Base-by-base conservation (phyloP, 2,329 filamentous ascomycete genomes). In the Macroventuria anomochaeta region DNA sequence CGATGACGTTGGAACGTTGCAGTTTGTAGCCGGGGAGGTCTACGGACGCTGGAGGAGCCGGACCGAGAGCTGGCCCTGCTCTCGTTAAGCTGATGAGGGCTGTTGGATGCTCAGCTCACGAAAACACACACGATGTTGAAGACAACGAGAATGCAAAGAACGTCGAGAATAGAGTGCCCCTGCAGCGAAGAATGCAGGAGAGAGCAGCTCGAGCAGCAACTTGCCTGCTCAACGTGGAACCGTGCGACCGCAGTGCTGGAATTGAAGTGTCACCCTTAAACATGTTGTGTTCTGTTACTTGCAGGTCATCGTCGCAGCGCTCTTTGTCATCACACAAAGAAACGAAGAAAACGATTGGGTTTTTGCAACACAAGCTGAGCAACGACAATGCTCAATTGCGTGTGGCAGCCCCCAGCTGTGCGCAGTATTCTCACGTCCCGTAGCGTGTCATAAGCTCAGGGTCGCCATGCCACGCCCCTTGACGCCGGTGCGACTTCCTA, bases 211-310 rank as follows among this genome's bases (percentile, higher is more conserved):
- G 28, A 17, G 28, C 25, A 46, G 46, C 43, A 28, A 25, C 26
- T 53, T 43, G 51, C 44, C 32, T 54, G 39, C 33, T 54, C 51
- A 54, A 54, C 51, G 51, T 54, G 44, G 51, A 39, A 25, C 34
- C 17, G 33, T 49, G 39, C 39, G 23, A 49, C 46, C 51, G 11
- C 51, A 37, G 21, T n/a, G 23, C 23, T 40, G 39, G 44, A 44
- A 44, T 48, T 40, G 17, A 44, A 54, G 44, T 23, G 34, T 36
- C 33, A 49, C n/a, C 44, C 34, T 43, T 34, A 29, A n/a, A 29
- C 18, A 23, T 40, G 31, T 21, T 36, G 40, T 54, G 38, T 41
- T 36, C 46, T 36, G 28, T 33, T 40, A 29, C 21, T 34, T 34
- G 31, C 36, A 48, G 37, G 20, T 38, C 34, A 23, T 29, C 17